These are phyloP conservation scores for Furcasterigmium sp. DNA, from an alignment of 2,329 filamentous ascomycete genomes.

Conservation along the genomic window DNA sequence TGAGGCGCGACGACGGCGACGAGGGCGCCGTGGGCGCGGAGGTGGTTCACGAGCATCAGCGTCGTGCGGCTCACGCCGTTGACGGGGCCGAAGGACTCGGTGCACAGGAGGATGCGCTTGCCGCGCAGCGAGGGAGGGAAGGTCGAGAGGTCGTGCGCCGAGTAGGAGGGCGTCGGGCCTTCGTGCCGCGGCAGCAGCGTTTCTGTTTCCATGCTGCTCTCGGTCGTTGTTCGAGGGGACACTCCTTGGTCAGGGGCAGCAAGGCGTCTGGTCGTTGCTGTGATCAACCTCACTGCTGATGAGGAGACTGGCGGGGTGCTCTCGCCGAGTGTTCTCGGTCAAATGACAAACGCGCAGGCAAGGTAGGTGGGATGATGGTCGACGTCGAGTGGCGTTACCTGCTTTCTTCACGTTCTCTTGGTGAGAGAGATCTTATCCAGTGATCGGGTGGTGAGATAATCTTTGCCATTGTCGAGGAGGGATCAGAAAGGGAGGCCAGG, in stretches of 20 bases:
- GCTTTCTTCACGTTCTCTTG: no score
- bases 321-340: no score
- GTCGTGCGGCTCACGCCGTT: conserved; percentile 71
- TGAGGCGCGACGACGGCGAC: conserved; percentile 63
- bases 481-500: not conserved
- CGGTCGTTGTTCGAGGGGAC: not conserved
- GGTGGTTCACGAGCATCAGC: conserved; percentile 61
- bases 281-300: no score
- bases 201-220: not conserved
- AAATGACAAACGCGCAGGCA: no score
- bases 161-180: conserved; percentile 6
- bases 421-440: no score
- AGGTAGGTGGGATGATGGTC: no score
- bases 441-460: no score
- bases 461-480: conserved; percentile 16
- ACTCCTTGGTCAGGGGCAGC: not conserved
- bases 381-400: no score
- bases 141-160: conserved; percentile 30
- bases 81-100: conserved; percentile 67
- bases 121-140: conserved; percentile 48
- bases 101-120: conserved; percentile 61
- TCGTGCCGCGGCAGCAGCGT: conserved; percentile 5
- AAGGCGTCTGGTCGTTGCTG: no score
- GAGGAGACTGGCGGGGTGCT: no score
- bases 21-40: conserved; percentile 57